Evolutionary conservation across 257 asterid genomes (phyloP).

Genomic region (Verbascum thapsus): DNA sequence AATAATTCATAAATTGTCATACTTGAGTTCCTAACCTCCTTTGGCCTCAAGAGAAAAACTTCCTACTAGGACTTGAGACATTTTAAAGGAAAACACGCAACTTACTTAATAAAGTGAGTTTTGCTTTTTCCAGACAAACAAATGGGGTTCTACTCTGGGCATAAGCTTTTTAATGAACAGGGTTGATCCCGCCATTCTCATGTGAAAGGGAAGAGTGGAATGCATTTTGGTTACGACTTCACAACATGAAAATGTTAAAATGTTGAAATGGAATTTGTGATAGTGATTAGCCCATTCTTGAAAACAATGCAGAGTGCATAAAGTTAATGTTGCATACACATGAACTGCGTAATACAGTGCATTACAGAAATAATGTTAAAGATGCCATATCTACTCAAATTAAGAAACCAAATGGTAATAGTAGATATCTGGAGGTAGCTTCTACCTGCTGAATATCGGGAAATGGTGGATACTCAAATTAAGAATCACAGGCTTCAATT

Average conservation of each 20-base stretch:
- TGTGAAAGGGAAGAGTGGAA: constrained; percentile 17
- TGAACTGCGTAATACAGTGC: background rate
- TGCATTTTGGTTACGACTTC: background rate
- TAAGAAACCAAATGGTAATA: constrained; percentile 5
- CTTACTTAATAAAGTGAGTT: constrained; percentile 23
- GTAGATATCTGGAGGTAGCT: background rate
- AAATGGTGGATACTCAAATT: background rate
- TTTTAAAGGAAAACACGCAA: constrained; percentile 28
- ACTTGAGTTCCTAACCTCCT: constrained; percentile 26
- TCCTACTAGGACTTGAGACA: constrained; percentile 23
- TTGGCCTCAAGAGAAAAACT: constrained; percentile 16
- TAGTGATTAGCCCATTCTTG: background rate
- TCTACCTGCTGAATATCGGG: background rate
- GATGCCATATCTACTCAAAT: background rate
- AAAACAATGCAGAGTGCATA: background rate
- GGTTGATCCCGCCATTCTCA: constrained; percentile 20
- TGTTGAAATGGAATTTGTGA: background rate
- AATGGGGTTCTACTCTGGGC: constrained; percentile 20
- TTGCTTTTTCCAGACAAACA: constrained; percentile 19
- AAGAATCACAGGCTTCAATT: background rate
- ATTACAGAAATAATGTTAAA: background rate
- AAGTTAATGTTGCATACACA: background rate
- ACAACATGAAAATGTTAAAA: background rate
- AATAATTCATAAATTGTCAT: constrained; percentile 25
- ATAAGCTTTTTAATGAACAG: constrained; percentile 1